Conservation (phyloP, 1,284 basidiomycete species). For the Pholiota adiposa region DNA sequence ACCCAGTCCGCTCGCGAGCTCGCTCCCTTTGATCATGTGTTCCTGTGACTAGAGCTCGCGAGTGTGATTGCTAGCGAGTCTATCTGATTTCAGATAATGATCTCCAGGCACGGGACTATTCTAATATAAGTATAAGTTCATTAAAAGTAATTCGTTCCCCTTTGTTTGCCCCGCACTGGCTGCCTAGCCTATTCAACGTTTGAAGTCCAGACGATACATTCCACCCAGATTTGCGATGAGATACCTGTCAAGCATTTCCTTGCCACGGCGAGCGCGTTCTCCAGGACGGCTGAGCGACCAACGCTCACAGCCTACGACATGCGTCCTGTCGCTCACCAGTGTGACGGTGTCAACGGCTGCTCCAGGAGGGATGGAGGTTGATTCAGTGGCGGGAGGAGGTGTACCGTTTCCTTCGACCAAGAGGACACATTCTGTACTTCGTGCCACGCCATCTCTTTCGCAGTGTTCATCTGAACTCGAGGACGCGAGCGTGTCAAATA, state of each 20-base stretch:
- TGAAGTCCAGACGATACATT: background rate
- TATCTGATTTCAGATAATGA: background rate
- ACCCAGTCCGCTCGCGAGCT: too few relatives aligned
- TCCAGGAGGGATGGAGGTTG: constrained; percentile 13
- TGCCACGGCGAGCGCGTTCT: constrained; percentile 10
- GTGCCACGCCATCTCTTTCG: constrained; percentile 3
- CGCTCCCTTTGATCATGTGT: too few relatives aligned
- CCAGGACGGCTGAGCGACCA: constrained; percentile 11
- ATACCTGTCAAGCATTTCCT: constrained; percentile 12
- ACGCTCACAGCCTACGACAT: constrained; percentile 16
- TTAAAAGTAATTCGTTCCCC: background rate
- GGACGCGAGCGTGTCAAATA: background rate
- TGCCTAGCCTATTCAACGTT: background rate
- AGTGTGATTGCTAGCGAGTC: background rate
- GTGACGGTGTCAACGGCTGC: constrained; percentile 13
- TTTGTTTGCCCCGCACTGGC: constrained; percentile 1
- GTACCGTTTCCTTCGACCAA: constrained; percentile 19
- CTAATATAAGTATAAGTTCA: background rate
- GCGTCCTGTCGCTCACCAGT: constrained; percentile 18
- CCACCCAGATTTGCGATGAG: constrained; percentile 10
- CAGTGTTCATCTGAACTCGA: background rate
- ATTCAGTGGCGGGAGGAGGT: background rate
- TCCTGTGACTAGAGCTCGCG: too few relatives aligned
- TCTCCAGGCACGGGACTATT: constrained; percentile 5
- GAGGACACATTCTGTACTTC: constrained; percentile 21